A percentile compares a stretch with the other conserved stretches of the same genome.
Evolutionary conservation across 2,329 filamentous ascomycete species (phyloP).

Genomic region (Fusarium oxysporum): DNA sequence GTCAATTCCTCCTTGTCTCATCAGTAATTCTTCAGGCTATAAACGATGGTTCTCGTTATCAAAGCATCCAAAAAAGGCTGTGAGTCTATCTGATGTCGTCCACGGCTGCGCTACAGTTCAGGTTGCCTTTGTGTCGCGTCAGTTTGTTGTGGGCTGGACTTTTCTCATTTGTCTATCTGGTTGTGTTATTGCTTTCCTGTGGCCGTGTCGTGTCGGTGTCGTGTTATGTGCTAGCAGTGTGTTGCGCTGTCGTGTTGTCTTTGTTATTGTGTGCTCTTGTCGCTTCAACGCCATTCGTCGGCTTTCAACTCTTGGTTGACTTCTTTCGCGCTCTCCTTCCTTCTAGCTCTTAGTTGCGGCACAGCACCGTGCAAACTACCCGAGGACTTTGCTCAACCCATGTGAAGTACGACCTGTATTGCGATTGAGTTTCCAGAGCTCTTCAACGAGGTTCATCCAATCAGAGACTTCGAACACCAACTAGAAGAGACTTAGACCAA

Average conservation of each 20-base stretch:
- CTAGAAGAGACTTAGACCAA: conserved; percentile 25
- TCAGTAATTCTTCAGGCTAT: conserved; percentile 6
- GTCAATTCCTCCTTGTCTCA: background rate
- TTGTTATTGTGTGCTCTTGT: conserved; percentile 40
- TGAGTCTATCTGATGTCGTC: background rate
- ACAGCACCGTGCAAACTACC: conserved; percentile 42
- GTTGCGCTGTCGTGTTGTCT: conserved; percentile 41
- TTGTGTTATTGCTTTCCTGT: conserved; percentile 35
- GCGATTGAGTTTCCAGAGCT: conserved; percentile 23
- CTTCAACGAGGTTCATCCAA: conserved; percentile 17
- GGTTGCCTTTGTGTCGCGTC: conserved; percentile 33
- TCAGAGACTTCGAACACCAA: conserved; percentile 12
- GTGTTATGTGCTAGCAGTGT: conserved; percentile 42
- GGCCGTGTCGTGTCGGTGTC: conserved; percentile 39
- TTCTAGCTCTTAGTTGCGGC: conserved; percentile 38
- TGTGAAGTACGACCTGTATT: background rate
- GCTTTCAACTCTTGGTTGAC: conserved; percentile 22
- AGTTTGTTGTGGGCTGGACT: conserved; percentile 27
- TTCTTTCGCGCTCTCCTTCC: conserved; percentile 36
- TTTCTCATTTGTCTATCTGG: conserved; percentile 25
- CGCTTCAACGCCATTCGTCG: conserved; percentile 34
- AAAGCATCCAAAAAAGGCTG: background rate
- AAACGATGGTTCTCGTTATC: background rate
- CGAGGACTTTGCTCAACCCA: conserved; percentile 28
- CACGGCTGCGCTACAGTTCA: conserved; percentile 24